Evolutionary conservation across 108 stramenopile genomes (phyloP).

Genomic region (Licmophora abbreviata): DNA sequence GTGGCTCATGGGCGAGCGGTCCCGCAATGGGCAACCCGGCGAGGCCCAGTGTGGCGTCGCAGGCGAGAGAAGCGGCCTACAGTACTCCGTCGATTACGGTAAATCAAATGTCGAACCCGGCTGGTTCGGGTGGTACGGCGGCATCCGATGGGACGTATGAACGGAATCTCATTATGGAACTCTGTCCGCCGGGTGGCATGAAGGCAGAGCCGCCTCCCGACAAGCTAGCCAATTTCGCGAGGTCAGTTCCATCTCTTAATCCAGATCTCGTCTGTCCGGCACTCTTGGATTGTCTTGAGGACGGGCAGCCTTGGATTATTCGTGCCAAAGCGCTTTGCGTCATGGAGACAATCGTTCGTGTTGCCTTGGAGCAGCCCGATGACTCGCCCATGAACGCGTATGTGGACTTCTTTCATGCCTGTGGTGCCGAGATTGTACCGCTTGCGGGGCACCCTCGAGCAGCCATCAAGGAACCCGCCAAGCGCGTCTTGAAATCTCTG

Average conservation of each 20-base stretch:
- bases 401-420: constrained; percentile 77
- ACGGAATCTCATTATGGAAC: constrained; percentile 79
- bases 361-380: constrained; percentile 26
- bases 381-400: constrained; percentile 49
- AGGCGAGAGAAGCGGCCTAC: constrained; percentile 5
- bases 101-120: constrained; percentile 5
- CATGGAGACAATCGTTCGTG: constrained; percentile 64
- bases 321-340: constrained; percentile 84
- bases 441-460: constrained; percentile 53
- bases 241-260: constrained; percentile 65
- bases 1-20: constrained; percentile 47
- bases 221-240: constrained; percentile 69
- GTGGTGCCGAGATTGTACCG: constrained; percentile 64
- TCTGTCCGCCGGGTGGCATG: constrained; percentile 92
- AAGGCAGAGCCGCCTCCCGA: constrained; percentile 88
- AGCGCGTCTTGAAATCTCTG: constrained; percentile 47
- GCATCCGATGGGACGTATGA: constrained; percentile 83
- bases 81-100: constrained; percentile 1
- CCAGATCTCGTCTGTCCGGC: constrained; percentile 82
- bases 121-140: constrained; percentile 25
- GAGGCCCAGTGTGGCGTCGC: background rate
- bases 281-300: constrained; percentile 77
- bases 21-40: constrained; percentile 9
- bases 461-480: constrained; percentile 62
- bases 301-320: constrained; percentile 87